Evolutionary conservation across 2,329 filamentous ascomycete species (phyloP), one percentile per base, ranked within the genome.

Genomic region (Cyclaneusma minus): DNA sequence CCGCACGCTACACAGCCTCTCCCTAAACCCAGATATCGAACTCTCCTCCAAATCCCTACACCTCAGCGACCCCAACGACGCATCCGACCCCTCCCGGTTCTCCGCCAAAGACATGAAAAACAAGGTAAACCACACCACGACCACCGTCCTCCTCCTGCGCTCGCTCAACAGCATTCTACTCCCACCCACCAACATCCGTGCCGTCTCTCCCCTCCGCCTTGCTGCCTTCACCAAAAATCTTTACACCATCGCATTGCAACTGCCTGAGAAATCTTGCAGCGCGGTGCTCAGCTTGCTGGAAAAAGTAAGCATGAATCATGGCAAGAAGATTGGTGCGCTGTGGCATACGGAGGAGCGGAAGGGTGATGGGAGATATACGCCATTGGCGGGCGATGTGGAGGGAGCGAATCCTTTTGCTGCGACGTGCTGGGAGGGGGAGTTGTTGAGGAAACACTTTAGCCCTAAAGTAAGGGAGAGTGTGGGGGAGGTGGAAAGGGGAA

Each of bases 271-370:
- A 50, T 91, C 81, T 1, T 68, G 73, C 21, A 67, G 83, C 37
- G 87, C 87, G 0, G 64, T 87, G 29, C 58, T 94, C 4, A 76
- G 75, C 2, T 59, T 98, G 15, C 52, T 95, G 22, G 68, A 68
- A 27, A 77, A 85, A 40, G 69, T 95, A 2, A 69, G 77, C 1
- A 81, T 80, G 50, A 74, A 75, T 3, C 84, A 98, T 48, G 74
- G 74, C 24, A 75, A 72, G 40, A 91, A 87, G 52, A 68, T 95
- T 22, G 68, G 68, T 19, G 70, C 76, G n/a, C 52, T 98, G 33
- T 98, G 89, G 87, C 74, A 91, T 43, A 92, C 84, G 1, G 87
- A 95, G 48, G 89, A 95, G 57, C 65, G 87, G 25, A 79, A 81
- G 48, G 87, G 87, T 5, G 87, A 95, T 47, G 89, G 89, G 3